Conservation (phyloP, 225 moss, liverwort and hornwort species). For the Marchantia paleacea region DNA sequence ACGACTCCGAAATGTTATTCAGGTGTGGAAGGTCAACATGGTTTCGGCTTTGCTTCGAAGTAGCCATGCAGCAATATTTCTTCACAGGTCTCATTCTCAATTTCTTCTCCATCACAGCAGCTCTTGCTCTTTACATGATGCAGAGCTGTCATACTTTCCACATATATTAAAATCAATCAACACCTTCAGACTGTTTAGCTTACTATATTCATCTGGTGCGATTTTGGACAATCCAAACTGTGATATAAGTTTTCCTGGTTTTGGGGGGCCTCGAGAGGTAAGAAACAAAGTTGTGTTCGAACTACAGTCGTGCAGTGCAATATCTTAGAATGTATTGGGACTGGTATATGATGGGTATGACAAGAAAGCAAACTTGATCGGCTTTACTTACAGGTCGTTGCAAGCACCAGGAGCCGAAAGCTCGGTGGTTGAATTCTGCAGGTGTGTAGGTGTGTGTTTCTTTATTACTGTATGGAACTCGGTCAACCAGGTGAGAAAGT, state of each 20-base stretch:
- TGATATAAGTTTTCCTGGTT: neutral
- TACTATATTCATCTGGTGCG: neutral
- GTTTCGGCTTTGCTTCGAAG: neutral
- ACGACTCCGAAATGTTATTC: neutral
- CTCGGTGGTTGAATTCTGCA: conserved; percentile 96
- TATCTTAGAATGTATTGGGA: conserved; percentile 27
- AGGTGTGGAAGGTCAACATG: neutral
- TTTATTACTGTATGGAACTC: conserved; percentile 57
- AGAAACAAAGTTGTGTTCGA: neutral
- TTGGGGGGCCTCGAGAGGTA: neutral
- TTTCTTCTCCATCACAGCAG: neutral
- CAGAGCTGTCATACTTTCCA: neutral
- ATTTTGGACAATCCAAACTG: neutral
- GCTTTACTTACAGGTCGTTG: conserved; percentile 92
- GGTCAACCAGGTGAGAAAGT: conserved; percentile 62
- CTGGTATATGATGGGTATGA: conserved; percentile 91
- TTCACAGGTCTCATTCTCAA: neutral
- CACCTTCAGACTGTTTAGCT: neutral
- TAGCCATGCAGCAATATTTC: neutral
- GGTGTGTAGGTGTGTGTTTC: conserved; percentile 90
- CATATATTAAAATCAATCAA: neutral
- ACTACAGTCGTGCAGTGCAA: conserved; percentile 7
- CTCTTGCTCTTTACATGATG: neutral
- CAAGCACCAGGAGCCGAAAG: conserved; percentile 94
- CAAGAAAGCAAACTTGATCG: conserved; percentile 87